phyloP scores from a whole-genome alignment of 2,329 filamentous ascomycete genomes.

The Colletotrichum neosansevieriae region DNA sequence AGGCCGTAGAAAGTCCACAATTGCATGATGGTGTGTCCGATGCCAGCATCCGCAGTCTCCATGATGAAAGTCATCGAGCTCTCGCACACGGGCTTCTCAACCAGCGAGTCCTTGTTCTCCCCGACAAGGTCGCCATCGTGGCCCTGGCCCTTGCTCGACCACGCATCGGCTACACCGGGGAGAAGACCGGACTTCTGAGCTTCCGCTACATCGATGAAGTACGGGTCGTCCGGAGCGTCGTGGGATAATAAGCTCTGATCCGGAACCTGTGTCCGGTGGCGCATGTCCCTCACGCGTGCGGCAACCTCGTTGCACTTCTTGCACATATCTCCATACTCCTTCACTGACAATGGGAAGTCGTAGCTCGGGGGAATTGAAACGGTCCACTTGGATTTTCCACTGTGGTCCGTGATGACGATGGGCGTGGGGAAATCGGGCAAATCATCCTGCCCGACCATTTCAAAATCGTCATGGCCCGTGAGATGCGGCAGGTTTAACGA shows the following conservation, averaged over 20 bases:
- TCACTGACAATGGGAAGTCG: conserved; percentile 74
- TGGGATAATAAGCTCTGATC: conserved; percentile 59
- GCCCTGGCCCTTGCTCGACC: conserved; percentile 36
- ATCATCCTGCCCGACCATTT: conserved; percentile 74
- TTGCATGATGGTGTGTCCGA: conserved; percentile 81
- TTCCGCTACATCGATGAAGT: conserved; percentile 81
- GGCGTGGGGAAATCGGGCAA: conserved; percentile 81
- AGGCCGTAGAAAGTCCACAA: conserved; percentile 88
- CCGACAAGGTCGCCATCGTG: conserved; percentile 59
- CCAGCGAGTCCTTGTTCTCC: conserved; percentile 56
- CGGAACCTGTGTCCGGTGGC: conserved; percentile 53
- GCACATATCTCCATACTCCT: conserved; percentile 78
- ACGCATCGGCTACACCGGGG: conserved; percentile 51
- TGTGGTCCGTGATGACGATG: conserved; percentile 74
- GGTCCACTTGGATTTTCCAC: conserved; percentile 80
- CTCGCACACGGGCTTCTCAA: conserved; percentile 70
- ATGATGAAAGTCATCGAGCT: conserved; percentile 82
- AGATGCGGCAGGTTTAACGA: conserved; percentile 54
- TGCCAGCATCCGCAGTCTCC: conserved; percentile 78
- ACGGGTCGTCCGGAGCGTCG: conserved; percentile 73
- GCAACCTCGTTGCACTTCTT: conserved; percentile 75
- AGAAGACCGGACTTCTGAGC: conserved; percentile 76
- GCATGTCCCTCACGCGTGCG: conserved; percentile 65
- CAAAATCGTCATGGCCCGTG: conserved; percentile 63
- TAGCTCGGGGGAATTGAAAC: conserved; percentile 78